phyloP scores from a whole-genome alignment of 1,284 basidiomycete species.

The Phellopilus nigrolimitatus region DNA sequence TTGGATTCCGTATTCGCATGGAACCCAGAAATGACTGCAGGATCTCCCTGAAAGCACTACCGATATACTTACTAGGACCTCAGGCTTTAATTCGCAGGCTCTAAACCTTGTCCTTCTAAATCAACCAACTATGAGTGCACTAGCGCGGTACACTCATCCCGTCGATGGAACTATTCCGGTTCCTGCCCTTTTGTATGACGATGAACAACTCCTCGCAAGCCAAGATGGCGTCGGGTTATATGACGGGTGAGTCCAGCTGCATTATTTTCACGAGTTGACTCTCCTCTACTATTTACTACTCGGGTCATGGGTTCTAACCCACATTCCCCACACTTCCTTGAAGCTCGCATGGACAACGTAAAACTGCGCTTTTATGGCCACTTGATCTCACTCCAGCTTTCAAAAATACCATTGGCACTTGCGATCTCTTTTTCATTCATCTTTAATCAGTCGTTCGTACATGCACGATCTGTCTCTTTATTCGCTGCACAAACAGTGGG shows the following conservation, averaged over 20 bases:
- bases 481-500: too few relatives aligned
- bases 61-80: neutral
- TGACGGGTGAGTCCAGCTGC: slow-evolving; percentile 79
- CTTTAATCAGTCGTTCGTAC: too few relatives aligned
- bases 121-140: slow-evolving; percentile 9
- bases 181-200: slow-evolving; percentile 66
- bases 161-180: slow-evolving; percentile 74
- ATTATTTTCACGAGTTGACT: too few relatives aligned
- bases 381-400: too few relatives aligned
- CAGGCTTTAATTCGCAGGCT: neutral
- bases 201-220: slow-evolving; percentile 69
- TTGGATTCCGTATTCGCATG: neutral
- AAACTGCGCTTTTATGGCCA: too few relatives aligned
- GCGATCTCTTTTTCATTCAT: too few relatives aligned
- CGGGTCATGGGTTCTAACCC: too few relatives aligned
- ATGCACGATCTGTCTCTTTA: too few relatives aligned
- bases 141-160: slow-evolving; percentile 37
- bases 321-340: slow-evolving; percentile 4
- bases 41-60: neutral
- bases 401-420: too few relatives aligned
- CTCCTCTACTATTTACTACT: too few relatives aligned
- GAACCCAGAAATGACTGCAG: neutral
- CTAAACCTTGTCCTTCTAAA: neutral
- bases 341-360: too few relatives aligned
- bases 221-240: slow-evolving; percentile 86